Base-by-base conservation (phyloP, 345 rosid species). In the Mercurialis annua region DNA sequence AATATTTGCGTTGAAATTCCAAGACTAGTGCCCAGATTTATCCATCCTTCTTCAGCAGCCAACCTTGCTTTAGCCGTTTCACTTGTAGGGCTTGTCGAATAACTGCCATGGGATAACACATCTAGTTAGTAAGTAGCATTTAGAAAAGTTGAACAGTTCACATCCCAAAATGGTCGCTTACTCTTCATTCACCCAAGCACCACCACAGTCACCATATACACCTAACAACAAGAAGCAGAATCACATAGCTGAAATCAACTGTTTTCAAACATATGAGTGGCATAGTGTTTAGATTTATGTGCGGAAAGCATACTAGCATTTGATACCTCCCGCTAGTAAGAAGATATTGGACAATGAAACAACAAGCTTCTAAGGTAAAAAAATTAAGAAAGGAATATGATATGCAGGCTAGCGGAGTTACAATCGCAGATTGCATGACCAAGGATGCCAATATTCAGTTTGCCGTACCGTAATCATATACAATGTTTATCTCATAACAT, bases 151-250 rank as follows among this genome's bases (percentile, higher is more conserved):
- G 31, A 56, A 10, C n/a, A n/a, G 23, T 20, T 61, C 16, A 46
- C 71, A 59, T 7, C 56, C n/a, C n/a, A 50, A 64, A 44, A 52
- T 23, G 31, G 38, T 65, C 26, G 53, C 92, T 80, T 80, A 92
- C 97, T 82, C 82, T 77, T 92, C 98, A 67, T 79, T 85, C 49
- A 90, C 97, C 86, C 77, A 86, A 2, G 82, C 95, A 73, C 96
- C 97, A 69, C 81, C 89, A 55, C 71, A 82, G 73, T 87, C 81
- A 77, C 97, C 97, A 76, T 92, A 92, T n/a, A 87, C 93, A 78
- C 96, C 96, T 83, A 63, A n/a, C n/a, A n/a, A n/a, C n/a, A n/a
- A n/a, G n/a, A n/a, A n/a, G n/a, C n/a, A n/a, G 59, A 50, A 29
- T 60, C 42, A 10, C 29, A 44, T 7, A 1, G 29, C n/a, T 51